phyloP scores from a whole-genome alignment of 371 early-diverging fungal genomes.

The Mucor irregularis region DNA sequence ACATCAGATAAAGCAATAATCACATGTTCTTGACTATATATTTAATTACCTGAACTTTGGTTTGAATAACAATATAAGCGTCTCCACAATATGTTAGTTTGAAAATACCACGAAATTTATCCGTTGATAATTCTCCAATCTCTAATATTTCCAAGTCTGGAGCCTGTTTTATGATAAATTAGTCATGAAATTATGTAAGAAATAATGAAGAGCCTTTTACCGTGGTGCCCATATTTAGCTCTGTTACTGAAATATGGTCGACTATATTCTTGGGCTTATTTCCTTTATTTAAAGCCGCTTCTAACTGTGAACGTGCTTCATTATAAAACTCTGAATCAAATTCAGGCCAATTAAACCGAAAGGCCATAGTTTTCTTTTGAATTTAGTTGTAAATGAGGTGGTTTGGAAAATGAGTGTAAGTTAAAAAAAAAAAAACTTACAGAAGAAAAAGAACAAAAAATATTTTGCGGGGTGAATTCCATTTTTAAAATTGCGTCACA shows the following conservation, averaged over 20 bases:
- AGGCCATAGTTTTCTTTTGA: slow-evolving; percentile 68
- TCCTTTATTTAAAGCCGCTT: slow-evolving; percentile 90
- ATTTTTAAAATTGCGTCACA: too few species aligned
- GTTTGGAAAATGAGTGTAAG: too few species aligned
- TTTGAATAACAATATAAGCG: slow-evolving; percentile 89
- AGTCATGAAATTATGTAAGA: background rate
- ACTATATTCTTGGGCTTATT: slow-evolving; percentile 90
- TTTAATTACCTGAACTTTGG: slow-evolving; percentile 78
- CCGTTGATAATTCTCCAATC: slow-evolving; percentile 90
- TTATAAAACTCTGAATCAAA: slow-evolving; percentile 83
- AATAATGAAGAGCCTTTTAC: slow-evolving; percentile 34
- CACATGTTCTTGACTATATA: slow-evolving; percentile 1
- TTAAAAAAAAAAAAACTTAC: too few species aligned
- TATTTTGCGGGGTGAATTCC: too few species aligned
- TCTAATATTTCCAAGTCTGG: slow-evolving; percentile 97
- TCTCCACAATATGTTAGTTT: slow-evolving; percentile 92
- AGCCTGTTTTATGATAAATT: slow-evolving; percentile 68
- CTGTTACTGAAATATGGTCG: slow-evolving; percentile 86
- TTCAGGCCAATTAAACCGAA: slow-evolving; percentile 94
- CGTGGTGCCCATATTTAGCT: slow-evolving; percentile 93
- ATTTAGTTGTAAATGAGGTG: too few species aligned
- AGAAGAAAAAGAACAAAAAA: too few species aligned
- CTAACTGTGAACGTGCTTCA: slow-evolving; percentile 80
- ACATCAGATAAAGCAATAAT: background rate
- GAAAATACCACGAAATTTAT: slow-evolving; percentile 94